Evolutionary conservation across 495 filamentous ascomycete species (phyloP).

Genomic region (Lophiostoma macrostomum): DNA sequence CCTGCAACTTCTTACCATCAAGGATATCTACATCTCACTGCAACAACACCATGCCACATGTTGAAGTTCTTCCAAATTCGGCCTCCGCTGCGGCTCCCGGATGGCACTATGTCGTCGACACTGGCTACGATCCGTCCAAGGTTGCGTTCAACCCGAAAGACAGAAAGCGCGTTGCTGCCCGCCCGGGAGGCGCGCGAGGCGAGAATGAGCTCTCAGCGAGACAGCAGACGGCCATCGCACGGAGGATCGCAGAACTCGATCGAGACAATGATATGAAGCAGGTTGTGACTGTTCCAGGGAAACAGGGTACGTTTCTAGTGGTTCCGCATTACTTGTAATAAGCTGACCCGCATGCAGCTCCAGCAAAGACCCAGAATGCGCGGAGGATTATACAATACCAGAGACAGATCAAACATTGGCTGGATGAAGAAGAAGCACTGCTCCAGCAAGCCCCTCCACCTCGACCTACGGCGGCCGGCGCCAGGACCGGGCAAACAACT

Average conservation of each 20-base stretch:
- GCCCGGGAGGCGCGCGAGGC: constrained; percentile 44
- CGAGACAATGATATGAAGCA: constrained; percentile 72
- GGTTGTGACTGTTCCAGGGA: constrained; percentile 59
- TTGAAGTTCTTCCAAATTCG: constrained; percentile 73
- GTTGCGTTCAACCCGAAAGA: constrained; percentile 55
- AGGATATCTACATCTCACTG: too few species aligned
- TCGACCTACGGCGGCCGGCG: not conserved
- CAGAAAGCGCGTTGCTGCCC: constrained; percentile 64
- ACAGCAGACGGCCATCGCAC: constrained; percentile 71
- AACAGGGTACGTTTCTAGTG: not conserved
- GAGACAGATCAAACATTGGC: constrained; percentile 28
- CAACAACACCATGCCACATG: constrained; percentile 50
- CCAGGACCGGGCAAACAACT: not conserved
- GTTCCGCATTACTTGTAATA: not conserved
- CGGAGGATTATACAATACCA: constrained; percentile 27
- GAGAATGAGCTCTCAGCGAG: constrained; percentile 64
- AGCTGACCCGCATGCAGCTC: not conserved
- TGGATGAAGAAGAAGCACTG: constrained; percentile 34
- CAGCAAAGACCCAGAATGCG: constrained; percentile 25
- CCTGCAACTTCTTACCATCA: too few species aligned
- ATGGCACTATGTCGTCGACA: constrained; percentile 84
- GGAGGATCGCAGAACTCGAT: constrained; percentile 77
- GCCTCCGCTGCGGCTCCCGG: constrained; percentile 68
- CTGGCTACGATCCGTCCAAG: constrained; percentile 60
- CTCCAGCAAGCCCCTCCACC: constrained; percentile 12